Evolutionary conservation across 2,329 filamentous ascomycete species (phyloP).

Genomic region (Pseudogymnoascus sp.): DNA sequence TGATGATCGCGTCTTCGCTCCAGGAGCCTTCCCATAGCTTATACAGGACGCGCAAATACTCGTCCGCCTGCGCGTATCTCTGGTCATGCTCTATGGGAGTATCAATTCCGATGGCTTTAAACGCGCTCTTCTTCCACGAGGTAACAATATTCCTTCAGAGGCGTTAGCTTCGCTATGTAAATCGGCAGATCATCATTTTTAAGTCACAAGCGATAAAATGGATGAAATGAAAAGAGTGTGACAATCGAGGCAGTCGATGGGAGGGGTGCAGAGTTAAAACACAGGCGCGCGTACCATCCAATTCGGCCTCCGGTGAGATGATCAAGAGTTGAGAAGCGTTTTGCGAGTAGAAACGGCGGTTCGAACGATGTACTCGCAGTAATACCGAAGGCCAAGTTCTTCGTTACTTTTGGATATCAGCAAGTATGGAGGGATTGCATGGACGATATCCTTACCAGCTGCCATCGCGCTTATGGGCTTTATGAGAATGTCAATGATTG

Average conservation of each 20-base stretch:
- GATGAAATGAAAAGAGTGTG: neutral
- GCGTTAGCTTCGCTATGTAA: slow-evolving; percentile 52
- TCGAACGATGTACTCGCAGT: slow-evolving; percentile 63
- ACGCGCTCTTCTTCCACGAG: slow-evolving; percentile 54
- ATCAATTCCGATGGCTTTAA: slow-evolving; percentile 55
- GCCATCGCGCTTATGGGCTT: slow-evolving; percentile 61
- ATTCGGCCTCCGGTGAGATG: slow-evolving; percentile 57
- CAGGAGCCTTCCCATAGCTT: slow-evolving; percentile 64
- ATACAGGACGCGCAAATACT: slow-evolving; percentile 57
- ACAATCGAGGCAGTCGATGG: slow-evolving; percentile 49
- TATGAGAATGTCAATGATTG: neutral
- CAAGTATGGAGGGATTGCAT: slow-evolving; percentile 46
- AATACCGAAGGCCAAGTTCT: slow-evolving; percentile 58
- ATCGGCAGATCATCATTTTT: slow-evolving; percentile 42
- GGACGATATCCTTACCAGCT: slow-evolving; percentile 44
- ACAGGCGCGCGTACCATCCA: slow-evolving; percentile 44
- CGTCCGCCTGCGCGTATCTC: slow-evolving; percentile 55
- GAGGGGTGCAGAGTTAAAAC: slow-evolving; percentile 54
- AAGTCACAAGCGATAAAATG: neutral
- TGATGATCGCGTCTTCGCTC: slow-evolving; percentile 58
- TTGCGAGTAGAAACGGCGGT: slow-evolving; percentile 59
- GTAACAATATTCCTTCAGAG: slow-evolving; percentile 59
- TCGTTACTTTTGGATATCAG: slow-evolving; percentile 51
- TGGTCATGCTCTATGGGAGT: slow-evolving; percentile 56
- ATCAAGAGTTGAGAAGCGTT: slow-evolving; percentile 59